Percentiles rank a stretch among this genome's conserved stretches.
phyloP scores from a whole-genome alignment of 2,329 filamentous ascomycete species.

The Colletotrichum tropicale region DNA sequence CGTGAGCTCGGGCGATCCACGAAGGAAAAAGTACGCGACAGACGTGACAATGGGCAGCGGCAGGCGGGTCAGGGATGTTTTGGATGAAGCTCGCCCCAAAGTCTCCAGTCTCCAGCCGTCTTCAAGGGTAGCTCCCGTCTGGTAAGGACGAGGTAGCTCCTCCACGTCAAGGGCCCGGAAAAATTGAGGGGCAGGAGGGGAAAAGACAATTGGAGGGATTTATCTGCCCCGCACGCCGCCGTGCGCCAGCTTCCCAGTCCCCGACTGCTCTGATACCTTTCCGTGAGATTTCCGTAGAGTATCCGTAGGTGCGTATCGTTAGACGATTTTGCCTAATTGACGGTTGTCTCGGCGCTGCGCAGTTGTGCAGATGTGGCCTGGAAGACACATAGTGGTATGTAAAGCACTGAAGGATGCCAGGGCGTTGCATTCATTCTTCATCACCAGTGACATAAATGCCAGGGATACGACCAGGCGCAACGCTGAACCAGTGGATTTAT shows the following conservation, averaged over 20 bases:
- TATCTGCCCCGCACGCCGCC: conserved; percentile 16
- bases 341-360: not conserved
- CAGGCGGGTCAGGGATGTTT: not conserved
- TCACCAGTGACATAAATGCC: not conserved
- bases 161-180: conserved; percentile 29
- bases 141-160: not conserved
- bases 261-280: not conserved
- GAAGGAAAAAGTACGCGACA: not conserved
- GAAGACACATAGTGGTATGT: not conserved
- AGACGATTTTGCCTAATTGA: not conserved
- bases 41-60: not conserved
- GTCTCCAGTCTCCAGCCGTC: not conserved
- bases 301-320: not conserved
- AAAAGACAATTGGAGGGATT: conserved; percentile 25
- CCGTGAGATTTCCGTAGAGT: not conserved
- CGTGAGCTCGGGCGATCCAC: not conserved
- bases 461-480: not conserved
- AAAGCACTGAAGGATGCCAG: not conserved
- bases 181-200: conserved; percentile 39
- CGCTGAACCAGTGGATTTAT: not conserved
- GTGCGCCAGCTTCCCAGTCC: conserved; percentile 11
- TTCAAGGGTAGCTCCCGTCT: not conserved
- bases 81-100: conserved; percentile 9
- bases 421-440: not conserved
- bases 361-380: not conserved